phyloP scores from a whole-genome alignment of 164 flowering plant species.

The Pachysandra terminalis region DNA sequence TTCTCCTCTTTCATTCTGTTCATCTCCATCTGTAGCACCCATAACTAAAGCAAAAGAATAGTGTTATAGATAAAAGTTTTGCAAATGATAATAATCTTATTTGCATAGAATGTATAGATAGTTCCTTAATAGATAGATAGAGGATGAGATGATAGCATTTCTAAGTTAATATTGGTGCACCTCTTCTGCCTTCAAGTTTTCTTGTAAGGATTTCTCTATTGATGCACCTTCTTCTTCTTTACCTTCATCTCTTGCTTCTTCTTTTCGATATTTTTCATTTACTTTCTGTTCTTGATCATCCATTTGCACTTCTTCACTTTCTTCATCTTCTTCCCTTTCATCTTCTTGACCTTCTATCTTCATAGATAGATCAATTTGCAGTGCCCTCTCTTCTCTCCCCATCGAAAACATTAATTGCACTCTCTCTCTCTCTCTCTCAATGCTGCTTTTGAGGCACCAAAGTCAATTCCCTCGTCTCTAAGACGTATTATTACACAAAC shows the following conservation, averaged over 20 bases:
- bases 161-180: constrained; percentile 2
- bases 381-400: constrained; percentile 21
- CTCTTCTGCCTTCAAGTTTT: constrained; percentile 32
- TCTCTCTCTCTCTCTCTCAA: constrained; percentile 22
- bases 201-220: constrained; percentile 16
- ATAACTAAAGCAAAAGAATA: constrained; percentile 27
- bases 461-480: constrained; percentile 55
- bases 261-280: neutral
- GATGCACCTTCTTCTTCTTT: constrained; percentile 17
- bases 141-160: neutral
- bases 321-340: constrained; percentile 7
- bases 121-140: neutral
- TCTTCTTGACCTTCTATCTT: constrained; percentile 27
- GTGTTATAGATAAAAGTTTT: too few species aligned
- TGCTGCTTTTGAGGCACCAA: constrained; percentile 56
- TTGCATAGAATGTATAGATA: neutral
- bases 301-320: constrained; percentile 3
- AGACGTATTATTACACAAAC: constrained; percentile 29
- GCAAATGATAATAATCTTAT: neutral
- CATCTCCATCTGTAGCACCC: constrained; percentile 50
- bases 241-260: constrained; percentile 7
- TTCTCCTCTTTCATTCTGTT: constrained; percentile 68
- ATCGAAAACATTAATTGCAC: constrained; percentile 11
- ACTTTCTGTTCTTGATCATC: neutral
- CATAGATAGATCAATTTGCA: constrained; percentile 53